Conservation (phyloP, 768 basidiomycete genomes). For the Scleroderma bovista region DNA sequence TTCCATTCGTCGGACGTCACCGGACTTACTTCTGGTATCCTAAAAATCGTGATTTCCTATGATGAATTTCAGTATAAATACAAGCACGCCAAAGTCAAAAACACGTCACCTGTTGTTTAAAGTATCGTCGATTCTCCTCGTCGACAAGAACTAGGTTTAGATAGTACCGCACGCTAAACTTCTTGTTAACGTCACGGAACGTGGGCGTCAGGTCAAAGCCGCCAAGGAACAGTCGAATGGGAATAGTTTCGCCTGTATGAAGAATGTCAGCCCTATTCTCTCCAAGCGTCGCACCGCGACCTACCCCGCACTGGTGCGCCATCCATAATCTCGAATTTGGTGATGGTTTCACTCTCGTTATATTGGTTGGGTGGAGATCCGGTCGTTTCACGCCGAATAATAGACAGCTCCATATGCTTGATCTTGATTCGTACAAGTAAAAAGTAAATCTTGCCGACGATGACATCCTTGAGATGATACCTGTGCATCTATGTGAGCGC, state of each 20-base stretch:
- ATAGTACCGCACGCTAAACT: conserved; percentile 96
- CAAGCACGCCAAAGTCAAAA: not conserved
- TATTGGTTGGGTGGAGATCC: conserved; percentile 98
- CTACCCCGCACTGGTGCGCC: conserved; percentile 92
- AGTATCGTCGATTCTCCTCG: conserved; percentile 96
- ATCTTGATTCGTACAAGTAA: conserved; percentile 98
- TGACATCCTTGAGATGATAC: conserved; percentile 98
- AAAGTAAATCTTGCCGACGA: conserved; percentile 99
- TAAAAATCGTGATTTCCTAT: conserved; percentile 84
- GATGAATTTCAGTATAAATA: not conserved
- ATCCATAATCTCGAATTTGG: conserved; percentile 99
- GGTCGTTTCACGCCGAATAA: conserved; percentile 95
- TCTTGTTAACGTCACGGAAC: conserved; percentile 99
- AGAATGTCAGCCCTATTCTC: not conserved
- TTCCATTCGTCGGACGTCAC: not conserved
- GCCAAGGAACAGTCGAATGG: conserved; percentile 94
- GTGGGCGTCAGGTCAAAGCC: conserved; percentile 99
- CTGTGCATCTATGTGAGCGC: conserved; percentile 35
- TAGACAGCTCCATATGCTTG: conserved; percentile 99
- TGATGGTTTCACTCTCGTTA: conserved; percentile 98
- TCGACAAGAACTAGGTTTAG: conserved; percentile 96
- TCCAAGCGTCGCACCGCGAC: conserved; percentile 8
- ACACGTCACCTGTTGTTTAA: conserved; percentile 84
- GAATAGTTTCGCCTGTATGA: conserved; percentile 88
- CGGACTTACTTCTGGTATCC: conserved; percentile 73